A percentile compares a stretch with the other conserved stretches of the same genome.
phyloP scores from a whole-genome alignment of 2,329 filamentous ascomycete genomes.

The Stachybotrys chartarum region DNA sequence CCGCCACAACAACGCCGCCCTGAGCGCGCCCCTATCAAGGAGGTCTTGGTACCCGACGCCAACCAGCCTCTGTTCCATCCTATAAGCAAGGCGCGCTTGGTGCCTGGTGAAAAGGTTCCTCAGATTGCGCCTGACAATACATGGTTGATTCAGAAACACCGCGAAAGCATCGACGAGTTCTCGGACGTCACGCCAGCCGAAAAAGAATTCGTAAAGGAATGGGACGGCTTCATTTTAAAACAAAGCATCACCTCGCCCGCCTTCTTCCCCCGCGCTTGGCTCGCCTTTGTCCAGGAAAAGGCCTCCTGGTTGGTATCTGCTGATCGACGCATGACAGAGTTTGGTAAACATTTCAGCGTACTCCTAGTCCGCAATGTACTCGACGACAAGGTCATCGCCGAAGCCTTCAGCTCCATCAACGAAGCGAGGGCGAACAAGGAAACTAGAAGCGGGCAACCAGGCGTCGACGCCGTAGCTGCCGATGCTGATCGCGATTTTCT shows the following conservation, averaged over 20 bases:
- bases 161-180: conserved; percentile 50
- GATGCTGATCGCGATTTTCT: conserved; percentile 4
- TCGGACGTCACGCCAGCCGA: conserved; percentile 46
- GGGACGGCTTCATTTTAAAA: conserved; percentile 48
- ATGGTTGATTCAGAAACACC: conserved; percentile 54
- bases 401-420: conserved; percentile 36
- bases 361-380: conserved; percentile 42
- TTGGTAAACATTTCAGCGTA: conserved; percentile 46
- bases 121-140: conserved; percentile 35
- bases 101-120: conserved; percentile 40
- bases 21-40: conserved; percentile 10
- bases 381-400: conserved; percentile 32
- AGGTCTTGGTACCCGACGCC: conserved; percentile 39
- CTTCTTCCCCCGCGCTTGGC: conserved; percentile 44
- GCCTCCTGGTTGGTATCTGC: conserved; percentile 44
- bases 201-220: conserved; percentile 51
- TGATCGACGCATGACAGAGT: conserved; percentile 42
- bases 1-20: conserved; percentile 4
- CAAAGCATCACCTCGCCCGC: conserved; percentile 43
- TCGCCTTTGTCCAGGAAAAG: conserved; percentile 43
- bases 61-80: conserved; percentile 50
- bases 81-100: conserved; percentile 45
- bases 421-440: conserved; percentile 26
- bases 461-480: conserved; percentile 4
- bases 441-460: conserved; percentile 1